Conservation (phyloP, 148 eudicot species). For the Rhododendron ovatum region DNA sequence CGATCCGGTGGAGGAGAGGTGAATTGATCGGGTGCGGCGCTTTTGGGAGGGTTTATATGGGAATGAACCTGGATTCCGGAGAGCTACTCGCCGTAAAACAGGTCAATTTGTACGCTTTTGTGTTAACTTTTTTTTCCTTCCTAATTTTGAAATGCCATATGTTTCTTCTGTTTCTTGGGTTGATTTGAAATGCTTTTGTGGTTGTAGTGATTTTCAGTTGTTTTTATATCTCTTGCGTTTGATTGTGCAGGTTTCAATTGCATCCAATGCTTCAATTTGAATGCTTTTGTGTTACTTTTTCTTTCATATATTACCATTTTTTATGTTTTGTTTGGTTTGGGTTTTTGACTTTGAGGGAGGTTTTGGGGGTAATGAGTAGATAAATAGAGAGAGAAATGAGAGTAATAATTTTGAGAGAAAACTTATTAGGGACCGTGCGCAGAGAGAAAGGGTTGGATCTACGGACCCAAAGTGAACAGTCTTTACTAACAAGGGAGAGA, state of each 20-base stretch:
- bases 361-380: too few species aligned
- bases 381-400: too few species aligned
- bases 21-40: conserved; percentile 93
- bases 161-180: neutral
- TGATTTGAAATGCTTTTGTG: neutral
- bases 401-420: too few species aligned
- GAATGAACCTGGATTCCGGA: conserved; percentile 94
- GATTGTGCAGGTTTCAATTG: conserved; percentile 62
- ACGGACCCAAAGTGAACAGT: too few species aligned
- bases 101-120: conserved; percentile 31
- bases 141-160: neutral
- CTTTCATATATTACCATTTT: neutral
- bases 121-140: neutral
- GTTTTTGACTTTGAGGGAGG: too few species aligned
- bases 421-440: too few species aligned
- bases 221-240: neutral
- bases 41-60: conserved; percentile 95
- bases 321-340: too few species aligned
- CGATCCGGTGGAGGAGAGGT: conserved; percentile 82
- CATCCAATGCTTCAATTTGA: conserved; percentile 44
- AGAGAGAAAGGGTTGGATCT: too few species aligned
- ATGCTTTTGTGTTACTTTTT: neutral
- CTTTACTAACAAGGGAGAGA: too few species aligned
- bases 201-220: neutral
- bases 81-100: conserved; percentile 88